Conservation (phyloP, 2,329 filamentous ascomycete species). For the Proliferodiscus dingleyae region DNA sequence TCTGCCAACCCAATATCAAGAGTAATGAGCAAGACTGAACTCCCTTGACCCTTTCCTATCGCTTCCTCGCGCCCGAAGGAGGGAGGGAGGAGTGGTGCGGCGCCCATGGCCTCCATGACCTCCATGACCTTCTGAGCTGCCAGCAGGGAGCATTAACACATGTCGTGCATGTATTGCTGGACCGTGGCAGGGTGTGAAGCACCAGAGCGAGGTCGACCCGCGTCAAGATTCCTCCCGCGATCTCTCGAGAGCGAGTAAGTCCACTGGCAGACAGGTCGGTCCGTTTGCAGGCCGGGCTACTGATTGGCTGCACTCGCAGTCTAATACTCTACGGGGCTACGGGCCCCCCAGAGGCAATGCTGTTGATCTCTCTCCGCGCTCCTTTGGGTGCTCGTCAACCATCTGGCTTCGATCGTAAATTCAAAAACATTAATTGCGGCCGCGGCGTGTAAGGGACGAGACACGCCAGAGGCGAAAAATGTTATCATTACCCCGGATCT, state of each 20-base stretch:
- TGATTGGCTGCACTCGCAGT: neutral
- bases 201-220: neutral
- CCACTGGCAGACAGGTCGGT: neutral
- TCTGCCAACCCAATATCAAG: constrained; percentile 1
- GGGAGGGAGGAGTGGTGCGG: constrained; percentile 6
- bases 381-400: neutral
- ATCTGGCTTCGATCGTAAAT: neutral
- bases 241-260: neutral
- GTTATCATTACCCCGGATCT: constrained; percentile 11
- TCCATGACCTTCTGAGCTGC: neutral
- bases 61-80: constrained; percentile 10
- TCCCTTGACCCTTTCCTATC: constrained; percentile 9
- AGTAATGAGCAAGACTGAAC: neutral
- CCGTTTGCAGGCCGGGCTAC: neutral
- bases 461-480: constrained; percentile 3
- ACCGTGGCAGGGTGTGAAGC: neutral
- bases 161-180: constrained; percentile 11
- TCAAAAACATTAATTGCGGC: neutral
- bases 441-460: neutral
- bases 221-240: neutral
- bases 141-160: constrained; percentile 5
- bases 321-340: too few relatives aligned
- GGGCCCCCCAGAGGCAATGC: neutral
- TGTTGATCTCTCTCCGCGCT: neutral
- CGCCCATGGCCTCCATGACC: too few relatives aligned